Evolutionary conservation across 1,139 yeast genomes (phyloP).

Genomic region (Pichia sp.): DNA sequence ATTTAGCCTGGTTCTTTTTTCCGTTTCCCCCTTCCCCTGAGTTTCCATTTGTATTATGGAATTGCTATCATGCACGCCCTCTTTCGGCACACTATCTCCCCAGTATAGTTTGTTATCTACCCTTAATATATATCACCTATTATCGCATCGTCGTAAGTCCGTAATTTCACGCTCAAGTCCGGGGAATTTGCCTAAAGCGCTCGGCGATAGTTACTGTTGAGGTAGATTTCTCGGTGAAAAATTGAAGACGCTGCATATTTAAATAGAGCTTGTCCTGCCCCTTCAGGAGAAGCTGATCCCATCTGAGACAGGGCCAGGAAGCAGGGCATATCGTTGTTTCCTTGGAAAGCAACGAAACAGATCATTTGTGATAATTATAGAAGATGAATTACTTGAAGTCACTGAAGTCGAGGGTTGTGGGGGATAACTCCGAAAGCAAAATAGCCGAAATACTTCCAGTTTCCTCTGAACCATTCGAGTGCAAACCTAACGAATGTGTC

Average conservation of each 20-base stretch:
- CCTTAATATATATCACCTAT: neutral
- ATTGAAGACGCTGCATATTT: neutral
- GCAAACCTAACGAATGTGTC: slow-evolving; percentile 42
- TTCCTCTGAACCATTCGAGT: slow-evolving; percentile 38
- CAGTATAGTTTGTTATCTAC: neutral
- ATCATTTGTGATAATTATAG: too few species aligned
- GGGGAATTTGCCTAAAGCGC: neutral
- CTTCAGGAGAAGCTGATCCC: too few species aligned
- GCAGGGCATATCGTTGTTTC: neutral
- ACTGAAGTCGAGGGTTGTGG: slow-evolving; percentile 8
- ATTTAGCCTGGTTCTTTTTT: neutral
- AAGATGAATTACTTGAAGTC: slow-evolving; percentile 13
- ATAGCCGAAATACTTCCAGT: slow-evolving; percentile 26
- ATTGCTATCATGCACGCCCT: neutral
- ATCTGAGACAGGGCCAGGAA: neutral
- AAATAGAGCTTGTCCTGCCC: neutral
- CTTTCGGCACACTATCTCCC: too few species aligned
- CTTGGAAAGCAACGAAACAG: neutral
- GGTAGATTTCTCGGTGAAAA: neutral
- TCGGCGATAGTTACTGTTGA: neutral
- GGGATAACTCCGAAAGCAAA: slow-evolving; percentile 15
- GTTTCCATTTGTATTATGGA: neutral
- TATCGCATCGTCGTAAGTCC: neutral
- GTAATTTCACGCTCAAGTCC: neutral
- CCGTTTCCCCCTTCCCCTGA: neutral